These are phyloP conservation scores for Mortierella sp. DNA, from an alignment of 371 early-diverging fungal genomes.

Conservation along the genomic window DNA sequence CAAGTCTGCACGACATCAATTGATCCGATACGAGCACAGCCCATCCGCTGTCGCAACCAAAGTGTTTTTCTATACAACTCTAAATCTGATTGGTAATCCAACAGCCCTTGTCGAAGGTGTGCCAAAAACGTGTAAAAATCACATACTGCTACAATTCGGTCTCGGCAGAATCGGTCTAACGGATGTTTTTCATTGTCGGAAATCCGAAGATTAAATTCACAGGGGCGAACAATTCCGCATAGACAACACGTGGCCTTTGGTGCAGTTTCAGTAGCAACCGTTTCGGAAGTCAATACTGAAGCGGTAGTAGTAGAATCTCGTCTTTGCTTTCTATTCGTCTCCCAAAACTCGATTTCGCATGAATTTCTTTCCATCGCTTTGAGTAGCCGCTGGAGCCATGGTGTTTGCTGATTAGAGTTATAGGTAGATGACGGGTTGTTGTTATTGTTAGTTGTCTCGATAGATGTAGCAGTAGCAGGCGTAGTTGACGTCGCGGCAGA, in stretches of 20 bases:
- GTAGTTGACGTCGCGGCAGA: neutral
- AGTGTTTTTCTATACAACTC: slow-evolving; percentile 71
- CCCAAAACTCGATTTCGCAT: slow-evolving; percentile 46
- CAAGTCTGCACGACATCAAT: slow-evolving; percentile 24
- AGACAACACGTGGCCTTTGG: slow-evolving; percentile 29
- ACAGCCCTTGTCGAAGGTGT: slow-evolving; percentile 88
- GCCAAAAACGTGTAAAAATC: slow-evolving; percentile 94
- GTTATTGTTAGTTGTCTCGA: neutral
- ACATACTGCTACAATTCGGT: slow-evolving; percentile 89
- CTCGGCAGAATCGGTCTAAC: slow-evolving; percentile 89
- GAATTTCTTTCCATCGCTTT: slow-evolving; percentile 39
- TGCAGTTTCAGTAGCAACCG: neutral
- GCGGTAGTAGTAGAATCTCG: neutral
- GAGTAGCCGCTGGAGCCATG: slow-evolving; percentile 30
- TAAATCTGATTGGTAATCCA: slow-evolving; percentile 74
- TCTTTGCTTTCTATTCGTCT: neutral
- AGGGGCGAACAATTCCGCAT: slow-evolving; percentile 26
- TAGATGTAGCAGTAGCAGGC: neutral
- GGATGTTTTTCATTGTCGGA: slow-evolving; percentile 70
- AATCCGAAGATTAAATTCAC: slow-evolving; percentile 44
- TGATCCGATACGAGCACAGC: slow-evolving; percentile 42
- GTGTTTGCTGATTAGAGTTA: neutral
- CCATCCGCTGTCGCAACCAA: slow-evolving; percentile 37
- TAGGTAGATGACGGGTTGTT: neutral
- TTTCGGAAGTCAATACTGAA: neutral